Conservation (phyloP, 306 rosid genomes). For the Quercus rubra region DNA sequence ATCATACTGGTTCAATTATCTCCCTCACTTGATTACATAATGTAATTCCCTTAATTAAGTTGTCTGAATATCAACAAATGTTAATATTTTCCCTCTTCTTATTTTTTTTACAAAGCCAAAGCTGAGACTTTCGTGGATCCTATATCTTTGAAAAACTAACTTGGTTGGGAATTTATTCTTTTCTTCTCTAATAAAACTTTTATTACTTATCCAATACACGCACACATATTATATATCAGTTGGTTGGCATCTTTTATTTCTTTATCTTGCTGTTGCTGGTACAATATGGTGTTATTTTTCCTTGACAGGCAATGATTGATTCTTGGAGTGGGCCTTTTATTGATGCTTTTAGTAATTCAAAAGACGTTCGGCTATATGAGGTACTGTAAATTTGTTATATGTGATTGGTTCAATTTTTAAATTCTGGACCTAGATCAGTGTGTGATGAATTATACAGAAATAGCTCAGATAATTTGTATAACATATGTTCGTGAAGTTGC, state of each 20-base stretch:
- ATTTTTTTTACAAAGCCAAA: not conserved
- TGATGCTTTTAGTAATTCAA: slow-evolving; percentile 51
- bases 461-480: not conserved
- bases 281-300: slow-evolving; percentile 13
- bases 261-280: slow-evolving; percentile 21
- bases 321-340: slow-evolving; percentile 78
- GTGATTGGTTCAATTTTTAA: slow-evolving; percentile 11
- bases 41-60: not conserved
- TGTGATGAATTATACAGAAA: not conserved
- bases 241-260: not conserved
- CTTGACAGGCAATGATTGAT: slow-evolving; percentile 61
- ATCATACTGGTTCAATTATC: not conserved
- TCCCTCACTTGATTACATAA: not conserved
- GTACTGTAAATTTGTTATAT: slow-evolving; percentile 26
- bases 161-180: not conserved
- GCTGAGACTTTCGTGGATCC: not conserved
- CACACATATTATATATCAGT: not conserved
- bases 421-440: not conserved
- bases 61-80: not conserved
- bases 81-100: not conserved
- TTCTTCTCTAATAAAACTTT: not conserved
- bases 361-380: slow-evolving; percentile 55
- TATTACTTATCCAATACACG: not conserved
- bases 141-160: not conserved
- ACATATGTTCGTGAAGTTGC: not conserved